A percentile compares a stretch with the other conserved stretches of the same genome.
Evolutionary conservation across 2,329 filamentous ascomycete genomes (phyloP).

Genomic region (Colletotrichum chlorophyti): DNA sequence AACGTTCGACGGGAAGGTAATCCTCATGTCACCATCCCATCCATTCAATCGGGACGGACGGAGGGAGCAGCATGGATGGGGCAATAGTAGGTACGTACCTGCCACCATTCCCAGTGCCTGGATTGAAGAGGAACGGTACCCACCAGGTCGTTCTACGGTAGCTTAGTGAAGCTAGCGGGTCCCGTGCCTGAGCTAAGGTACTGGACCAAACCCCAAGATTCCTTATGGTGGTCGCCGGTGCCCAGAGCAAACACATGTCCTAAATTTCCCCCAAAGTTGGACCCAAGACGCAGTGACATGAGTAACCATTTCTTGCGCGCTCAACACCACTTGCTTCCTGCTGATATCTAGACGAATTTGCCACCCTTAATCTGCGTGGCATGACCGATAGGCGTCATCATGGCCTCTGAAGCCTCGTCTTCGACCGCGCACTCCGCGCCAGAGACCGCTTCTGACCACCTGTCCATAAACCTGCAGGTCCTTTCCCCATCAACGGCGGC

Average conservation of each 20-base stretch:
- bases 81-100: too few species aligned
- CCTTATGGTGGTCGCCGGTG: too few species aligned
- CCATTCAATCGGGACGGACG: too few species aligned
- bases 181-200: slow-evolving; percentile 20
- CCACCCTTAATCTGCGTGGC: slow-evolving; percentile 26
- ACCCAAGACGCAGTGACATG: slow-evolving; percentile 19
- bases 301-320: slow-evolving; percentile 13
- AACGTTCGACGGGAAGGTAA: too few species aligned
- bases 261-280: slow-evolving; percentile 17
- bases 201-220: too few species aligned
- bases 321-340: background rate
- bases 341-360: slow-evolving; percentile 9
- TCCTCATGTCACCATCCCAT: too few species aligned
- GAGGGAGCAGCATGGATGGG: too few species aligned
- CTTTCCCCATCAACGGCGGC: slow-evolving; percentile 61
- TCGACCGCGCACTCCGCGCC: slow-evolving; percentile 35
- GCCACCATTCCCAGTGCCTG: too few species aligned
- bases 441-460: slow-evolving; percentile 36
- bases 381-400: slow-evolving; percentile 34
- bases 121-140: too few species aligned
- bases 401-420: slow-evolving; percentile 45
- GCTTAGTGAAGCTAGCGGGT: slow-evolving; percentile 25
- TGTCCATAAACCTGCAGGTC: slow-evolving; percentile 62
- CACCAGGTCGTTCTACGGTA: too few species aligned
- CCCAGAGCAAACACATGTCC: slow-evolving; percentile 28